Percentiles rank a stretch among this genome's conserved stretches.
phyloP scores from a whole-genome alignment of 257 asterid genomes.

The Petunia secreta region DNA sequence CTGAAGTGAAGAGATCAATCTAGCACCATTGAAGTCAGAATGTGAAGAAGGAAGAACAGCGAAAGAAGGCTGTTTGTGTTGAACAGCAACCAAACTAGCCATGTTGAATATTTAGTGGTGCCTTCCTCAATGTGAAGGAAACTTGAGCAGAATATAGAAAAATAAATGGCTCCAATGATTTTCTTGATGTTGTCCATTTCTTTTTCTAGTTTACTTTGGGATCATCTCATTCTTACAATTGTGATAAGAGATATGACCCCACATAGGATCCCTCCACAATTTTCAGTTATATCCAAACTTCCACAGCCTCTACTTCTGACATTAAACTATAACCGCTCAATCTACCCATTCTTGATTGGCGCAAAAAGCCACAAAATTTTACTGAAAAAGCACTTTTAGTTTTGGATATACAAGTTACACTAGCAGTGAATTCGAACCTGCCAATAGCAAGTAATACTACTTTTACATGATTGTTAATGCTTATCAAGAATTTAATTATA shows the following conservation, averaged over 20 bases:
- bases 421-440: too few relatives aligned
- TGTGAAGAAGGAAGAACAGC: constrained; percentile 60
- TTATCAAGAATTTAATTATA: too few relatives aligned
- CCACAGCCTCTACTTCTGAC: constrained; percentile 20
- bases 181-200: constrained; percentile 25
- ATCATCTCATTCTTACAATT: constrained; percentile 59
- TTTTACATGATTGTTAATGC: too few relatives aligned
- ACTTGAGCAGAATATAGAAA: neutral
- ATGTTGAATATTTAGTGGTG: constrained; percentile 30
- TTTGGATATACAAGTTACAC: too few relatives aligned
- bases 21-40: constrained; percentile 84
- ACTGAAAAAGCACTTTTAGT: too few relatives aligned
- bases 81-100: constrained; percentile 76
- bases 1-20: constrained; percentile 69
- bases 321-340: neutral
- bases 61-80: constrained; percentile 71
- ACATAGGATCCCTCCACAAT: constrained; percentile 38
- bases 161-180: constrained; percentile 35
- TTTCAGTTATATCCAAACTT: constrained; percentile 53
- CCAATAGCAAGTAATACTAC: too few relatives aligned
- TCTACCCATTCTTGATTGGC: neutral
- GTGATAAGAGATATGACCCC: constrained; percentile 75
- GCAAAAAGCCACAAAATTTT: neutral
- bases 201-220: constrained; percentile 28
- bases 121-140: constrained; percentile 7